Conservation (phyloP, 352 stramenopile genomes). For the Pythium phragmitis region DNA sequence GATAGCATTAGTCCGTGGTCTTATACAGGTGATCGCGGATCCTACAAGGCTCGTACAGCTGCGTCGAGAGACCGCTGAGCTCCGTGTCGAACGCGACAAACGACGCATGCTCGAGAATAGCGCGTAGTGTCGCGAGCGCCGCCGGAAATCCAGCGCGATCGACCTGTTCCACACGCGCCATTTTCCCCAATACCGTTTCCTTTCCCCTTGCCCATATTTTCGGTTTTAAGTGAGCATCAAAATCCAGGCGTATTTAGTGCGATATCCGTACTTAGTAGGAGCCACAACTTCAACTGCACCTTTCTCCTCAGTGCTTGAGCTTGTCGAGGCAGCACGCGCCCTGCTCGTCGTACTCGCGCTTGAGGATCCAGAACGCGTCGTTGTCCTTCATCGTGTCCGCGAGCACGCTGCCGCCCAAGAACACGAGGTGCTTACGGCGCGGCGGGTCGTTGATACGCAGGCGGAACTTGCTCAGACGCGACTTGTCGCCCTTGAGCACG, state of each 20-base stretch:
- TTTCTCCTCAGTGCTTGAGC: conserved; percentile 41
- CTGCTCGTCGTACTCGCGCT: conserved; percentile 94
- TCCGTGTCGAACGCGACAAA: conserved; percentile 81
- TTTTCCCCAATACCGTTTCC: conserved; percentile 1
- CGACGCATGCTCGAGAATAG: conserved; percentile 28
- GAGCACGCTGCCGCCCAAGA: conserved; percentile 91
- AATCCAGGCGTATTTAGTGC: conserved; percentile 5
- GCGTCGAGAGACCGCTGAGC: conserved; percentile 67
- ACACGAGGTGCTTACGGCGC: conserved; percentile 95
- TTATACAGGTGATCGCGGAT: not conserved
- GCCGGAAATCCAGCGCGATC: conserved; percentile 11
- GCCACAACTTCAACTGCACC: conserved; percentile 10
- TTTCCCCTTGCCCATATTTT: not conserved
- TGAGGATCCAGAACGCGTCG: conserved; percentile 94
- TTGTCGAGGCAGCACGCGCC: conserved; percentile 86
- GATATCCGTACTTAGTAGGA: conserved; percentile 9
- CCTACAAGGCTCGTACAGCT: conserved; percentile 38
- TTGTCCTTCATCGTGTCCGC: conserved; percentile 95
- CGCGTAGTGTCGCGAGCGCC: conserved; percentile 12
- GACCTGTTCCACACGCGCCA: conserved; percentile 20
- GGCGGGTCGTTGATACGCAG: conserved; percentile 95
- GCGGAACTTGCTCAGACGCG: conserved; percentile 91
- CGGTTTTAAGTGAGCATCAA: conserved; percentile 11
- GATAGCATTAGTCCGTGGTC: not conserved
- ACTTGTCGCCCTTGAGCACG: conserved; percentile 87